Percentiles rank a stretch among this genome's conserved stretches.
phyloP scores from a whole-genome alignment of 305 asterid species.

The Nicotiana rustica region DNA sequence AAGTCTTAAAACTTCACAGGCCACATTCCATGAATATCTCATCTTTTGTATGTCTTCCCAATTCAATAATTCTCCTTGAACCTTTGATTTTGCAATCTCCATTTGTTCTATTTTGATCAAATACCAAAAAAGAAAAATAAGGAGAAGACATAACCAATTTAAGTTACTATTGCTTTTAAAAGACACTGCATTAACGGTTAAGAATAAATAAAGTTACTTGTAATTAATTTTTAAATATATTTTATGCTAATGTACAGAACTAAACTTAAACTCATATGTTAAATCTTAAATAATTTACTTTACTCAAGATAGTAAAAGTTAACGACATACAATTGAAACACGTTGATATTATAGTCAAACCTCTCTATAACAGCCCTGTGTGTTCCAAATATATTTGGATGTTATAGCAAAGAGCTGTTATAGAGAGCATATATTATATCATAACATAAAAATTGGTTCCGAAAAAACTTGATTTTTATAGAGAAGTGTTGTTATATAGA shows the following conservation, averaged over 20 bases:
- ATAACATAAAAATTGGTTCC: no score
- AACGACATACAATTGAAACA: neutral
- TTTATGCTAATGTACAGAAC: no score
- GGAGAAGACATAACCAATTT: neutral
- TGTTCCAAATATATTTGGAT: no score
- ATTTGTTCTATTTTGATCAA: slow-evolving; percentile 60
- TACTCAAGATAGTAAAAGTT: neutral
- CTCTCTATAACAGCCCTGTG: no score
- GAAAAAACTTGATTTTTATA: no score
- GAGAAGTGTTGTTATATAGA: no score
- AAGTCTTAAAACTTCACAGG: slow-evolving; percentile 72
- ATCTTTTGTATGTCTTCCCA: slow-evolving; percentile 76
- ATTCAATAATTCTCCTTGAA: slow-evolving; percentile 61
- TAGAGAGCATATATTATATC: no score
- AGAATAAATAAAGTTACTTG: no score
- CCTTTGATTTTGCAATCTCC: slow-evolving; percentile 70
- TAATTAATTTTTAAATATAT: no score
- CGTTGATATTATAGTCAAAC: neutral
- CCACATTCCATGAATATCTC: slow-evolving; percentile 86
- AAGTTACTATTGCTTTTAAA: neutral
- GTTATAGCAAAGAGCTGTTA: no score
- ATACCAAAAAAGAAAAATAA: neutral
- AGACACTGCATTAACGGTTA: neutral
- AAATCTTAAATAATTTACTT: no score
- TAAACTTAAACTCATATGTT: no score